phyloP scores from a whole-genome alignment of 139 green algal species.

The Asterochloris sp. region DNA sequence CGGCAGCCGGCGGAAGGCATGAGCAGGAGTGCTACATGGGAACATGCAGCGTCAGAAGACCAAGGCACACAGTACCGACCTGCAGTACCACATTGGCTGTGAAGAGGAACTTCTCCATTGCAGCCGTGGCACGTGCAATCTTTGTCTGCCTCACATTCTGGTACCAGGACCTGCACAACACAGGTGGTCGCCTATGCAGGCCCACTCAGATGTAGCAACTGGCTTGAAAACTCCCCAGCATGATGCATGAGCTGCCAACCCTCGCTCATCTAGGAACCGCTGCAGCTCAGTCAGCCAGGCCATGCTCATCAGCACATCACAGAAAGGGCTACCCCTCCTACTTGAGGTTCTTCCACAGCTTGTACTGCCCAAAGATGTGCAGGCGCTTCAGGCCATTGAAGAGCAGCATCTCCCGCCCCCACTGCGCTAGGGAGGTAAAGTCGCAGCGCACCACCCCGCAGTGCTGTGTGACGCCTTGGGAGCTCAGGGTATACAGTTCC shows the following conservation, averaged over 20 bases:
- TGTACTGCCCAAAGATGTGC: conserved; percentile 65
- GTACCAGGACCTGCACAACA: conserved; percentile 7
- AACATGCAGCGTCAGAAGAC: no score
- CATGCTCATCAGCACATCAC: neutral
- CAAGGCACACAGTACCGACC: neutral
- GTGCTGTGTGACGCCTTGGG: conserved; percentile 72
- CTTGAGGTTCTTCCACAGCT: conserved; percentile 72
- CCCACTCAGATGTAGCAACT: no score
- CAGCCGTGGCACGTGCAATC: conserved; percentile 37
- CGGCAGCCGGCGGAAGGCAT: no score
- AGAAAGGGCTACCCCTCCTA: conserved; percentile 59
- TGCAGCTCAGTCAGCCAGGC: neutral
- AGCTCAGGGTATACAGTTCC: conserved; percentile 80
- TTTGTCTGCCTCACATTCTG: conserved; percentile 43
- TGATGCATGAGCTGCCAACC: neutral
- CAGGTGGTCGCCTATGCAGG: no score
- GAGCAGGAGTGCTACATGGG: no score
- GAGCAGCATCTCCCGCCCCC: conserved; percentile 73
- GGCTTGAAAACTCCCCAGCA: neutral
- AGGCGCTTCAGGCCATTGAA: conserved; percentile 61
- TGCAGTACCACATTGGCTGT: conserved; percentile 70
- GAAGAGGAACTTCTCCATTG: conserved; percentile 70
- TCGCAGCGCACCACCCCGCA: conserved; percentile 52
- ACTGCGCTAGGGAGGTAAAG: conserved; percentile 76
- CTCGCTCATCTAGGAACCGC: neutral